phyloP scores from a whole-genome alignment of 768 basidiomycete genomes.

The Rhizopogon vulgaris region DNA sequence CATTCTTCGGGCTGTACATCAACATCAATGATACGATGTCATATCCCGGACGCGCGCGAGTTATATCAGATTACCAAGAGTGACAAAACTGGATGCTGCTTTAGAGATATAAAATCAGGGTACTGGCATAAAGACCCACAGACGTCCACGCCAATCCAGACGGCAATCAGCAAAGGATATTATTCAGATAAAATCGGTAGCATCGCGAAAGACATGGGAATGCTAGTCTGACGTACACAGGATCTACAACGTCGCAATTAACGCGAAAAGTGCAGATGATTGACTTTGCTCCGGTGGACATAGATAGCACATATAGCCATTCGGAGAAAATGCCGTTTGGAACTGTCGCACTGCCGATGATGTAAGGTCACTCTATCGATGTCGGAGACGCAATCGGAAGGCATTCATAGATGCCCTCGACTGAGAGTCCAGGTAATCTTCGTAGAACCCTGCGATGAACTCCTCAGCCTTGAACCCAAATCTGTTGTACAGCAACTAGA shows the following conservation, averaged over 20 bases:
- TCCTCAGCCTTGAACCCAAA: constrained; percentile 88
- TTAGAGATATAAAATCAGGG: not conserved
- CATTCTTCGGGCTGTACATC: not conserved
- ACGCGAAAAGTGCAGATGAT: not conserved
- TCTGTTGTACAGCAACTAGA: constrained; percentile 71
- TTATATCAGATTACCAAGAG: no score
- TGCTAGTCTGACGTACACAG: not conserved
- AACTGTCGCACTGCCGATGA: not conserved
- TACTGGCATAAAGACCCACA: not conserved
- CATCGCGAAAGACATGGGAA: no score
- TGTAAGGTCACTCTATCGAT: constrained; percentile 22
- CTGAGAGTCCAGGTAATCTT: constrained; percentile 64
- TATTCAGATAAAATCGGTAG: not conserved
- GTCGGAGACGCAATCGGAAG: constrained; percentile 68
- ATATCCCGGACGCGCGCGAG: no score
- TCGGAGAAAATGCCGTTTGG: not conserved
- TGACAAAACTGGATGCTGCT: not conserved
- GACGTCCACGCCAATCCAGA: not conserved
- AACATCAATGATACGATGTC: no score
- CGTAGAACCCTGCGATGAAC: constrained; percentile 77
- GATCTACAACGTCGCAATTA: not conserved
- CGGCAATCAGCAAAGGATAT: not conserved
- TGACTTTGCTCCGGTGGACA: not conserved
- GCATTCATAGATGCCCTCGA: constrained; percentile 78
- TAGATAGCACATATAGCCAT: not conserved